Evolutionary conservation across 2,329 filamentous ascomycete genomes (phyloP), one percentile per base, ranked within the genome.

Genomic region (Coniochaeta sp.): DNA sequence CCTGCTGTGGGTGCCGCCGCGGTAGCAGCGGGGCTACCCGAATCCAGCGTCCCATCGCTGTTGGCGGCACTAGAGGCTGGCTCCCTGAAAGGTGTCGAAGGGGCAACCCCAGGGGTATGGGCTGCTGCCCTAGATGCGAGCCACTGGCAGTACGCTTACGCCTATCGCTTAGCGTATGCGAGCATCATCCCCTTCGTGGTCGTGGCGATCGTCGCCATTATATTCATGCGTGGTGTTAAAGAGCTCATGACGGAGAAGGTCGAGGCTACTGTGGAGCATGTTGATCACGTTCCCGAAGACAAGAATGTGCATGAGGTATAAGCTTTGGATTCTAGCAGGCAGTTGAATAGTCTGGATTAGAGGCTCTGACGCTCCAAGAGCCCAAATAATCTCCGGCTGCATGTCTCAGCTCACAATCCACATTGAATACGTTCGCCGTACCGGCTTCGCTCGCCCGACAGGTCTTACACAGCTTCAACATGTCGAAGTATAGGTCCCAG

Each of bases 161-260:
- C 79, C 0, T 82, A 81, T 63, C 69, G 78, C 8, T 64, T 81
- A 44, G 80, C 78, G 0, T 82, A 79, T 78, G 69, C 75, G 8
- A 79, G 76, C 55, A 73, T 82, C 22, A 76, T 81, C 10, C 80
- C 80, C 0, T 82, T 83, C 66, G 76, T 81, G 2, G 77, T 81
- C 4, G 63, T 82, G 26, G 79, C 78, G 1, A 69, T 79, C 4
- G 70, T 77, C 1, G 72, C 75, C 0, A 73, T 82, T 5, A 70
- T 68, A 14, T 73, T 75, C 59, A 64, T 81, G 67, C 76, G 75
- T 57, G 77, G 77, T 0, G 79, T 82, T 0, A 76, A 74, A 62
- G 77, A 81, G 55, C 67, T 81, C 54, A 82, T 82, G 79, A 82
- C 79, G 17, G 79, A 82, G 63, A 76, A 79, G 68, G 75, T 82